Evolutionary conservation across 2,329 filamentous ascomycete species (phyloP).

Genomic region (Gliomastix tumulicola): DNA sequence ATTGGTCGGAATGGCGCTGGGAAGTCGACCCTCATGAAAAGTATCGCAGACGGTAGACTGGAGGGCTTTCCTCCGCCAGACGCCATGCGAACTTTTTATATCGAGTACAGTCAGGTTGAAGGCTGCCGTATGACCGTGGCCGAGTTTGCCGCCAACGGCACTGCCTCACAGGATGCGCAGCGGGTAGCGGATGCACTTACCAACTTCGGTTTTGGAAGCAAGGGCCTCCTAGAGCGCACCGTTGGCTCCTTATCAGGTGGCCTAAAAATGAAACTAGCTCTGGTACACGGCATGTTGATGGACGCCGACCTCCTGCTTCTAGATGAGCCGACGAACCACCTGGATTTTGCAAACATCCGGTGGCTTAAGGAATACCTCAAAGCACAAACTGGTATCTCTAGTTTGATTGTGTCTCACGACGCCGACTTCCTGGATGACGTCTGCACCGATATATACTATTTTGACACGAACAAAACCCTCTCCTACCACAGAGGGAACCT

Average conservation of each 20-base stretch:
- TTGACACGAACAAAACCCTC: slow-evolving; percentile 92
- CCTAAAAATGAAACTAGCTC: slow-evolving; percentile 99
- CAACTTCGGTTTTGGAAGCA: slow-evolving; percentile 91
- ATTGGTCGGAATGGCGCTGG: slow-evolving; percentile 97
- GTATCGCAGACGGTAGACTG: slow-evolving; percentile 90
- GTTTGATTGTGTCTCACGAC: slow-evolving; percentile 97
- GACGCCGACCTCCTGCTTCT: slow-evolving; percentile 92
- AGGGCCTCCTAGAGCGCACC: slow-evolving; percentile 80
- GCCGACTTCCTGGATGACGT: slow-evolving; percentile 95
- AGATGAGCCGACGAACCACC: slow-evolving; percentile 97
- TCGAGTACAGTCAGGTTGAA: slow-evolving; percentile 98
- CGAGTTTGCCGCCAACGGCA: slow-evolving; percentile 86
- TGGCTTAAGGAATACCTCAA: slow-evolving; percentile 96
- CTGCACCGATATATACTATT: slow-evolving; percentile 98
- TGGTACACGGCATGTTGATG: slow-evolving; percentile 94
- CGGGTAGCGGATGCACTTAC: slow-evolving; percentile 77
- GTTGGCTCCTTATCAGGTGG: slow-evolving; percentile 94
- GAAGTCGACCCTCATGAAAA: slow-evolving; percentile 98
- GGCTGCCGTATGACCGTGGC: slow-evolving; percentile 95
- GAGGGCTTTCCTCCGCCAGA: slow-evolving; percentile 94
- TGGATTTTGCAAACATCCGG: slow-evolving; percentile 92
- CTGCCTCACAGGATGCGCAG: slow-evolving; percentile 69
- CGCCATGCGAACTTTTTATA: slow-evolving; percentile 90
- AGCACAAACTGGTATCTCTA: slow-evolving; percentile 89
- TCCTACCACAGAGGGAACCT: slow-evolving; percentile 79